Evolutionary conservation across 176 grass and related monocot genomes (phyloP).

Genomic region (Avena insularis): DNA sequence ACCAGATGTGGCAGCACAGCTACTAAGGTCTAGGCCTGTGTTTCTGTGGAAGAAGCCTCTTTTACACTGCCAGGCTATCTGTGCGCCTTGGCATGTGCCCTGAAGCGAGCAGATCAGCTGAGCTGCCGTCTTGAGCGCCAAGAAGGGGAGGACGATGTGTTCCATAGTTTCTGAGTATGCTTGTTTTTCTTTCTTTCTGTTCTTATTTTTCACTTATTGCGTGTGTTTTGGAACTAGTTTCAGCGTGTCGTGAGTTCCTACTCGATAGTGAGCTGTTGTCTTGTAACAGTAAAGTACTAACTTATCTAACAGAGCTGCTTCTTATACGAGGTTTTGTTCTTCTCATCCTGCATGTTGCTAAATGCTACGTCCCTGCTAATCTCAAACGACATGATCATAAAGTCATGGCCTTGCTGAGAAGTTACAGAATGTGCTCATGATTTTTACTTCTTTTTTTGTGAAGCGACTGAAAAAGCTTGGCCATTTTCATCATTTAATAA

Average conservation of each 20-base stretch:
- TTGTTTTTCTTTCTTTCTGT: not conserved
- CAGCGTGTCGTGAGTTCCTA: constrained; percentile 41
- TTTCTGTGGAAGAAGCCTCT: constrained; percentile 34
- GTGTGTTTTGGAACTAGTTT: constrained; percentile 40
- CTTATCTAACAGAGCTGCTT: constrained; percentile 50
- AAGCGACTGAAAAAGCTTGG: not conserved
- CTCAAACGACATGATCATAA: not conserved
- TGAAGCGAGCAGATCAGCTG: constrained; percentile 51
- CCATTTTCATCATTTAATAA: not conserved
- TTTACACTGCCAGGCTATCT: constrained; percentile 30
- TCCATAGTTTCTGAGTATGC: constrained; percentile 37
- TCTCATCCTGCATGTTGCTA: constrained; percentile 3
- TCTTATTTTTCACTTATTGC: constrained; percentile 24
- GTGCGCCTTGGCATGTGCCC: constrained; percentile 22
- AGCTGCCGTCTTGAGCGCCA: constrained; percentile 46
- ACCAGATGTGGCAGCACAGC: constrained; percentile 92
- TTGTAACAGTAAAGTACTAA: constrained; percentile 53
- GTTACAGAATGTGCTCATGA: not conserved
- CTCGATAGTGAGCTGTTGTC: constrained; percentile 49
- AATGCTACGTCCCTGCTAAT: not conserved
- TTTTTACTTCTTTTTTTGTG: not conserved
- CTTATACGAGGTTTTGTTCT: constrained; percentile 33
- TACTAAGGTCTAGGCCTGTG: constrained; percentile 63
- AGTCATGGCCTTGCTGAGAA: not conserved
- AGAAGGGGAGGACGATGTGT: constrained; percentile 31